Evolutionary conservation across 805 yeast genomes (phyloP).

Genomic region (Sporopachydermia lactativora): DNA sequence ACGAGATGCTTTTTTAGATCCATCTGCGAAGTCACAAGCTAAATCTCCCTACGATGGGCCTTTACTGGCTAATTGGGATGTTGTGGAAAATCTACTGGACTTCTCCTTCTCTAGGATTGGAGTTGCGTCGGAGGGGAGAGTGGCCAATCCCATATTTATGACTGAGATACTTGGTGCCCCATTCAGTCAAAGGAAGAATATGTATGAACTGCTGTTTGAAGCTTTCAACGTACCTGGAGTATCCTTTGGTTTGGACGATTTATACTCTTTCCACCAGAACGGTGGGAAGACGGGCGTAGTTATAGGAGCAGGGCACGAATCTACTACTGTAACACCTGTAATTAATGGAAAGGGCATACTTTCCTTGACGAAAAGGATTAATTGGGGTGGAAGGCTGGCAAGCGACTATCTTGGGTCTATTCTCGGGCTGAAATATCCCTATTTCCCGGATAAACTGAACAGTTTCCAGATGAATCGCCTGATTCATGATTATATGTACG

Average conservation of each 20-base stretch:
- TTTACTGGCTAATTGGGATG: conserved; percentile 85
- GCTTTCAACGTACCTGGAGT: conserved; percentile 62
- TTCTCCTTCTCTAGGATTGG: conserved; percentile 72
- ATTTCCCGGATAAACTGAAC: conserved; percentile 66
- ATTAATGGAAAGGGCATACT: conserved; percentile 52
- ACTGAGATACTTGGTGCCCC: conserved; percentile 70
- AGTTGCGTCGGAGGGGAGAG: conserved; percentile 35
- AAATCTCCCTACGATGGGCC: conserved; percentile 81
- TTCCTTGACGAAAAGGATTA: conserved; percentile 61
- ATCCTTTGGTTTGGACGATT: conserved; percentile 69
- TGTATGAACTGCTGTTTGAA: conserved; percentile 81
- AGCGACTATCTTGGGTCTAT: conserved; percentile 47
- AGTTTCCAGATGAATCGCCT: conserved; percentile 49
- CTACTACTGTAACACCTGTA: conserved; percentile 75
- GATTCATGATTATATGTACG: conserved; percentile 66
- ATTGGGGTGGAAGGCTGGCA: conserved; percentile 82
- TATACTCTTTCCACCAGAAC: conserved; percentile 65
- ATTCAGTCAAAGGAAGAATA: conserved; percentile 48
- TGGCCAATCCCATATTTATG: conserved; percentile 70
- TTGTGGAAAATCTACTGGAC: conserved; percentile 68
- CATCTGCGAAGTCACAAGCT: conserved; percentile 50
- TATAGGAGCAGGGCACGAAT: conserved; percentile 69
- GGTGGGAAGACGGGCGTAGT: conserved; percentile 50
- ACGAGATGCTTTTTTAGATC: conserved; percentile 63
- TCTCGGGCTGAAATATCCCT: conserved; percentile 75